Evolutionary conservation across 768 basidiomycete genomes (phyloP), one percentile per base, ranked within the genome.

Genomic region (Leccinum pellstonianum): DNA sequence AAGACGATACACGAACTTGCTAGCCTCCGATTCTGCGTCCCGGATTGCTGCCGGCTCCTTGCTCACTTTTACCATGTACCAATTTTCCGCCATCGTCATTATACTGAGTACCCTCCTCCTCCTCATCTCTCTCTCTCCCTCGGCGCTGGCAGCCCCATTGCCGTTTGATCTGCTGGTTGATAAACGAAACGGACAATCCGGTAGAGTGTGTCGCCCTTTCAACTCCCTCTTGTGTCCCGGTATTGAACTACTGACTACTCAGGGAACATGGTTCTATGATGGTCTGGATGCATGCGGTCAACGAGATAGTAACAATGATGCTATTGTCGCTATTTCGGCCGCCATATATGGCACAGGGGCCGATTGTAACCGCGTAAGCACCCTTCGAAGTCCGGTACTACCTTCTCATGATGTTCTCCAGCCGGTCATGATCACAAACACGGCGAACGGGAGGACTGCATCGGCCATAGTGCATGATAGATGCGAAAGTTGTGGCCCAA

Each of bases 221-320:
- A 8, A 23, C 19, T 7, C 14, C 31, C 23, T 33, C 6, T 43
- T 14, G 17, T 27, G 29, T 19, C 14, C 29, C 19, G 25, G 53
- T 15, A 49, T 63, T 61, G 33, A 33, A 71, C 21, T 31, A 52
- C 47, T 47, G 57, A 54, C 48, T 52, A 5, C 41, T 25, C 63
- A 90, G 88, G 88, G 83, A 43, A 91, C 88, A 35, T 91, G 81
- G 82, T 91, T 82, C 69, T 62, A 84, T 60, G 80, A 79, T 56
- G 84, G 73, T 33, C 66, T 77, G 25, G 89, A 87, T 48, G 87
- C 88, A 71, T 91, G 90, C 67, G 88, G 88, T 27, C 64, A 78
- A 41, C 56, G 48, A 54, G 81, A 88, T 68, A 70, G 52, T 37
- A 69, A 81, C 68, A 79, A 64, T 54, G 81, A 86, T 64, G 68